These are phyloP conservation scores for Babesia gibsoni DNA, from an alignment of 169 alveolate genomes.

Conservation along the genomic window DNA sequence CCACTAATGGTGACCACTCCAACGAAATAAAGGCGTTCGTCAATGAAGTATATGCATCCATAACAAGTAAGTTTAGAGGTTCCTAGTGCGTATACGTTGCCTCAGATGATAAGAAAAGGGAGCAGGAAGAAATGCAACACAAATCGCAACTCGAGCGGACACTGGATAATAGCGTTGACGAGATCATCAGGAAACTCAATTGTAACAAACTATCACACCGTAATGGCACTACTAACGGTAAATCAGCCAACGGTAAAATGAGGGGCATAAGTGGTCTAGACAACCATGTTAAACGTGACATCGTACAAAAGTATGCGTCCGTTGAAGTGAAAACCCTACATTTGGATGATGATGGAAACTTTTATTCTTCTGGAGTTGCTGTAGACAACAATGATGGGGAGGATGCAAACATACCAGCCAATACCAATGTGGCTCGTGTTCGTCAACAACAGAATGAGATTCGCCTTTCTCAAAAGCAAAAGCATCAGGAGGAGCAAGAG, in stretches of 20 bases:
- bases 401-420: slow-evolving; percentile 2
- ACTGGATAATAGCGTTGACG: no score
- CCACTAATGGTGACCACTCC: neutral
- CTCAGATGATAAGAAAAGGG: neutral
- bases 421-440: slow-evolving; percentile 21
- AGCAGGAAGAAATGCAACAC: neutral
- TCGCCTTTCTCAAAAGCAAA: slow-evolving; percentile 23
- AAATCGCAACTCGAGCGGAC: neutral
- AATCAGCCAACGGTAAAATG: neutral
- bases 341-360: slow-evolving; percentile 17
- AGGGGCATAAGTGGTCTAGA: neutral
- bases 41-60: neutral
- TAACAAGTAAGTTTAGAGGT: neutral
- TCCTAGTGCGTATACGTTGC: neutral
- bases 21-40: neutral
- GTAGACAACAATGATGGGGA: neutral
- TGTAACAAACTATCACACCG: neutral
- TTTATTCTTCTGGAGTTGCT: slow-evolving; percentile 6
- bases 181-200: no score
- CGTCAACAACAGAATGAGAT: slow-evolving; percentile 6
- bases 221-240: neutral
- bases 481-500: slow-evolving; percentile 27
- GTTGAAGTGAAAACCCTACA: slow-evolving; percentile 15
- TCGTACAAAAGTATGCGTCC: slow-evolving; percentile 22
- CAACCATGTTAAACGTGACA: slow-evolving; percentile 3